Evolutionary conservation across 2,329 filamentous ascomycete genomes (phyloP).

Genomic region (Penicillium frequentans): DNA sequence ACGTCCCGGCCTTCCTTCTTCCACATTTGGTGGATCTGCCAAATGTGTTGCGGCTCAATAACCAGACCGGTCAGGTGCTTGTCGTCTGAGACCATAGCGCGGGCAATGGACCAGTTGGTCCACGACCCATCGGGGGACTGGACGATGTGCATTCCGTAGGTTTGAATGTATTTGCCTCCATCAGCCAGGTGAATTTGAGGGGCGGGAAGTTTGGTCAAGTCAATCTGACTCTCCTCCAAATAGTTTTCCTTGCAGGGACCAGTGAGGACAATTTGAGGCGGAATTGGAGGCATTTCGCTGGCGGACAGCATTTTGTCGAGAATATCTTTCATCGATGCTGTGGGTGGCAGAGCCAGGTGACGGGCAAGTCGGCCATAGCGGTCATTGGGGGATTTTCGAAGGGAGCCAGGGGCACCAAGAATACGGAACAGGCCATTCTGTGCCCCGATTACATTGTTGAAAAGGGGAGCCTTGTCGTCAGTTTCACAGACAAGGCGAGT

Average conservation of each 20-base stretch:
- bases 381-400: constrained; percentile 34
- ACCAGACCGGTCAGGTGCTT: constrained; percentile 45
- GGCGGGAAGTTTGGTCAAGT: constrained; percentile 44
- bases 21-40: constrained; percentile 50
- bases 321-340: constrained; percentile 40
- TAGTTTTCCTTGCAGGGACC: constrained; percentile 48
- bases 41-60: constrained; percentile 49
- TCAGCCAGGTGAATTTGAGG: constrained; percentile 48
- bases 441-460: constrained; percentile 53
- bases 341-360: constrained; percentile 41
- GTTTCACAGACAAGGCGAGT: constrained; percentile 48
- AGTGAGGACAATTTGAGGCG: constrained; percentile 31
- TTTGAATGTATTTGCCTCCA: constrained; percentile 54
- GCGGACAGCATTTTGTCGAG: constrained; percentile 45
- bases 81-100: constrained; percentile 50
- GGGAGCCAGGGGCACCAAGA: constrained; percentile 45
- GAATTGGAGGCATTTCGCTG: constrained; percentile 32
- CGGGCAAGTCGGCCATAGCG: constrained; percentile 46
- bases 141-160: constrained; percentile 51
- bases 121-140: constrained; percentile 48
- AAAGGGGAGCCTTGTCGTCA: constrained; percentile 50
- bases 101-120: constrained; percentile 44
- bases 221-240: constrained; percentile 41
- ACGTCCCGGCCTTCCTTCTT: constrained; percentile 46
- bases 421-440: constrained; percentile 51